Base-by-base conservation (phyloP, 169 alveolate genomes). In the Perkinsus olseni region DNA sequence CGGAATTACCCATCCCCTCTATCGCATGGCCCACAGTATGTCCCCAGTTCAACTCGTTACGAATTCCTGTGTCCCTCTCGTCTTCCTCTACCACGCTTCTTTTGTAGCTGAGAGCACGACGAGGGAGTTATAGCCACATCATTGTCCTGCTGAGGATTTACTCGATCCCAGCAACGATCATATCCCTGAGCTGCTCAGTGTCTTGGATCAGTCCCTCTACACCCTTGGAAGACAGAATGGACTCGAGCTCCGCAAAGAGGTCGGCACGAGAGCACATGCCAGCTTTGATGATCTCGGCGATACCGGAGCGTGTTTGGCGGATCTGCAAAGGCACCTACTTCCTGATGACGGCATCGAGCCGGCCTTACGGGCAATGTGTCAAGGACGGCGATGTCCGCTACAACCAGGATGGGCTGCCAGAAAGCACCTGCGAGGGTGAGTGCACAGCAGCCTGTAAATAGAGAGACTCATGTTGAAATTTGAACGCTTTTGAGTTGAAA, bases 21-120 rank as follows among this genome's bases (percentile, higher is more conserved):
- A 96, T 45, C 34, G 96, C 97, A 92, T 95, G 96, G 34, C 97
- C 97, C 21, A 95, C 51, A 24, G 96, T 92, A 94, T 96, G 96
- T 24, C 97, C 96, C 92, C 95, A 94, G 93, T 96, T 96, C 17
- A 96, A 91, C 31, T 95, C 92, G 13, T 92, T 74, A 38, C 97
- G 96, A 17, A 91, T 24, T 10, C 94, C 93, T 36, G 36, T 37
- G 8, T 94, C 95, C 0, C 74, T 74, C 40, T 74, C 93, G 74
- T 95, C 96, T 48, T 39, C 91, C 38, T 38, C 48, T 0, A 93
- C 94, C 34, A 95, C 95, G 31, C 82, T 62, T 13, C 82, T 13
- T 28, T 62, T 62, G 31, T 62, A 62, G 31, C 82, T 62, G 82
- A 45, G 24, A 45, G 62, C 62, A n/a, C n/a, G n/a, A n/a, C n/a